A percentile compares a stretch with the other conserved stretches of the same genome.
phyloP scores from a whole-genome alignment of 2,329 filamentous ascomycete species.

The Pseudocercospora cruenta region DNA sequence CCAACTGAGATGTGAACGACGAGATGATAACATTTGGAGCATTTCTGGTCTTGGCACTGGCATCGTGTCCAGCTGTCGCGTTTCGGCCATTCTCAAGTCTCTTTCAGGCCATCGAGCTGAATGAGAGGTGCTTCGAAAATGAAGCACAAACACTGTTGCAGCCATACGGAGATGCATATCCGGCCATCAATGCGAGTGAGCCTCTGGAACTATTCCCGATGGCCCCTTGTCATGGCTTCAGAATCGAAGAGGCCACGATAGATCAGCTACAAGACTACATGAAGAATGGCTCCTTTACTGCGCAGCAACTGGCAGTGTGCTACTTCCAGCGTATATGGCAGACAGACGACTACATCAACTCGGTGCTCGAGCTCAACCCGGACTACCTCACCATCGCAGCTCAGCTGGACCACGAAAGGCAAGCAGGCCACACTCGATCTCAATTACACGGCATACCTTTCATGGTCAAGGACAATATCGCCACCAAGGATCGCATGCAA shows the following conservation, averaged over 20 bases:
- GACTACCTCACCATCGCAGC: conserved; percentile 66
- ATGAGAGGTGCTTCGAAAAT: not conserved
- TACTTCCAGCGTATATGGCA: conserved; percentile 65
- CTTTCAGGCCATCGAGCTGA: not conserved
- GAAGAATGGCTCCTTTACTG: conserved; percentile 58
- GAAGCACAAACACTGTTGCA: conserved; percentile 11
- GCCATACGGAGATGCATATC: conserved; percentile 44
- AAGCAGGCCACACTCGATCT: conserved; percentile 59
- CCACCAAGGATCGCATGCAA: conserved; percentile 69
- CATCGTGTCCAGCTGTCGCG: not conserved
- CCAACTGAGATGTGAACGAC: too few relatives aligned
- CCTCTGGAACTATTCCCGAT: conserved; percentile 61
- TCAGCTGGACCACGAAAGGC: conserved; percentile 63
- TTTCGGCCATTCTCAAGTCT: not conserved
- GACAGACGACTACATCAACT: conserved; percentile 68
- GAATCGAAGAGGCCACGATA: conserved; percentile 70
- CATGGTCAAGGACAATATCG: conserved; percentile 74
- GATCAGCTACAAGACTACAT: conserved; percentile 67
- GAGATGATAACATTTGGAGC: not conserved
- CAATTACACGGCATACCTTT: conserved; percentile 77
- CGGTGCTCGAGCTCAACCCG: conserved; percentile 65
- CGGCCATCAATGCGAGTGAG: conserved; percentile 33
- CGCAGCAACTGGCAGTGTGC: conserved; percentile 62
- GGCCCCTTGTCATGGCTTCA: conserved; percentile 62
- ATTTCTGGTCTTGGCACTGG: not conserved